These are phyloP conservation scores for Solanum medicagineum DNA, from an alignment of 257 asterid genomes.

Conservation along the genomic window DNA sequence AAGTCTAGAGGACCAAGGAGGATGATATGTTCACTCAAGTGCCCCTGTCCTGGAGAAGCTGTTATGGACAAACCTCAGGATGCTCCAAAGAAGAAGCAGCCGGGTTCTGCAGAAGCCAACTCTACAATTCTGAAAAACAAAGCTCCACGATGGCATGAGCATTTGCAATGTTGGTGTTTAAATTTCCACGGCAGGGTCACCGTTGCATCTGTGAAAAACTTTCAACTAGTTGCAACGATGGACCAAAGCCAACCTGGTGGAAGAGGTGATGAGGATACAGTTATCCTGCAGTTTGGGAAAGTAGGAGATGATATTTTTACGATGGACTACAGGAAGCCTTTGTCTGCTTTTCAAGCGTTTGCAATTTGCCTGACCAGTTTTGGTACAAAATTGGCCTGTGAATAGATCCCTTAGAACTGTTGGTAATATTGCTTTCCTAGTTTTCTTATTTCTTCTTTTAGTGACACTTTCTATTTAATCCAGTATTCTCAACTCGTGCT, in stretches of 20 bases:
- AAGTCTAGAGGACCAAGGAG: slow-evolving; percentile 96
- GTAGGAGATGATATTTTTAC: slow-evolving; percentile 74
- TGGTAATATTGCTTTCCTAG: neutral
- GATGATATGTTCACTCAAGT: slow-evolving; percentile 57
- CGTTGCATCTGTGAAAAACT: slow-evolving; percentile 86
- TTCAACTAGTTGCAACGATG: slow-evolving; percentile 63
- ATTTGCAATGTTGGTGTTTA: slow-evolving; percentile 94
- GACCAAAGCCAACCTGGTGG: slow-evolving; percentile 80
- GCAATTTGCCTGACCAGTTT: slow-evolving; percentile 90
- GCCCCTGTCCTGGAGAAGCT: slow-evolving; percentile 23
- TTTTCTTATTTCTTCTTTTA: neutral
- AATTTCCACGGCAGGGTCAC: slow-evolving; percentile 96
- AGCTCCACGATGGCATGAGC: slow-evolving; percentile 92
- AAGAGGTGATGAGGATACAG: slow-evolving; percentile 73
- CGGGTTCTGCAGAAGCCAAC: slow-evolving; percentile 7
- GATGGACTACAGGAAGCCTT: slow-evolving; percentile 83
- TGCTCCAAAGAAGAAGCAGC: slow-evolving; percentile 16
- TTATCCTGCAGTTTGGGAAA: slow-evolving; percentile 83
- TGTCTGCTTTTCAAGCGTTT: slow-evolving; percentile 88
- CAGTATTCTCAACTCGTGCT: neutral
- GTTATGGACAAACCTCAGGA: slow-evolving; percentile 8
- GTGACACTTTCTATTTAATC: neutral
- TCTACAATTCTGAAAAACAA: slow-evolving; percentile 60
- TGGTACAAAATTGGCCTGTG: slow-evolving; percentile 90
- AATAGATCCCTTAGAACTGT: slow-evolving; percentile 6